Conservation (phyloP, 768 basidiomycete species). For the Mycena maculata region DNA sequence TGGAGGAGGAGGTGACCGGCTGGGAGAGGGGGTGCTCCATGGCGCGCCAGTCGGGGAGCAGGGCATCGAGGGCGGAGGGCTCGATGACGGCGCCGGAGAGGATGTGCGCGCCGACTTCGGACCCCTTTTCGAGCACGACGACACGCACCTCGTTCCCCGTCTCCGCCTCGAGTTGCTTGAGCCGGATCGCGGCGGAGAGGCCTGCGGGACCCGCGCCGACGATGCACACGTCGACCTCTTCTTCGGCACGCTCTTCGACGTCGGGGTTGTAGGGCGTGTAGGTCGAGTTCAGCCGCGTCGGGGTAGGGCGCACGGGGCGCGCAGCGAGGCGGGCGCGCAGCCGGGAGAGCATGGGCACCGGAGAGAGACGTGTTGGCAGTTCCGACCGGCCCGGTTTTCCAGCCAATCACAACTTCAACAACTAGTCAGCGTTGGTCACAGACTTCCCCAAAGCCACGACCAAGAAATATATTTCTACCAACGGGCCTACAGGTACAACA, state of each 20-base stretch:
- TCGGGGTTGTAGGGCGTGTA: constrained; percentile 26
- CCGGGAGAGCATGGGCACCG: neutral
- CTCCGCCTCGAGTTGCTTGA: constrained; percentile 92
- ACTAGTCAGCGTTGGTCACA: too few relatives aligned
- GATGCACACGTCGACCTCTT: constrained; percentile 97
- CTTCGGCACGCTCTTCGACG: constrained; percentile 52
- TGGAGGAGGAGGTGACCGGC: constrained; percentile 79
- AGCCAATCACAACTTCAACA: too few relatives aligned
- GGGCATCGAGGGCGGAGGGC: constrained; percentile 89
- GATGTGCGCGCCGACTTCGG: constrained; percentile 93
- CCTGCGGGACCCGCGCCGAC: constrained; percentile 97
- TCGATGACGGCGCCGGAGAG: constrained; percentile 97
- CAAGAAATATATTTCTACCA: too few relatives aligned
- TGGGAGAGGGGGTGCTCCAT: constrained; percentile 83
- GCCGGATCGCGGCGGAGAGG: constrained; percentile 92
- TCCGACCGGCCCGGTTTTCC: too few relatives aligned
- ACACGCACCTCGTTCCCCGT: constrained; percentile 86
- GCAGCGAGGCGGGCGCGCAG: neutral
- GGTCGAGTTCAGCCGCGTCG: neutral
- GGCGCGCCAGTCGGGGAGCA: constrained; percentile 86
- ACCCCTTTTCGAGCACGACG: constrained; percentile 95
- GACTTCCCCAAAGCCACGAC: too few relatives aligned
- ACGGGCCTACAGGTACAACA: too few relatives aligned
- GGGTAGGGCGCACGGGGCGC: neutral
- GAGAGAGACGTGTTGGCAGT: too few relatives aligned